These are phyloP conservation scores for Piper betle DNA, from an alignment of 164 flowering plant genomes.

Conservation along the genomic window DNA sequence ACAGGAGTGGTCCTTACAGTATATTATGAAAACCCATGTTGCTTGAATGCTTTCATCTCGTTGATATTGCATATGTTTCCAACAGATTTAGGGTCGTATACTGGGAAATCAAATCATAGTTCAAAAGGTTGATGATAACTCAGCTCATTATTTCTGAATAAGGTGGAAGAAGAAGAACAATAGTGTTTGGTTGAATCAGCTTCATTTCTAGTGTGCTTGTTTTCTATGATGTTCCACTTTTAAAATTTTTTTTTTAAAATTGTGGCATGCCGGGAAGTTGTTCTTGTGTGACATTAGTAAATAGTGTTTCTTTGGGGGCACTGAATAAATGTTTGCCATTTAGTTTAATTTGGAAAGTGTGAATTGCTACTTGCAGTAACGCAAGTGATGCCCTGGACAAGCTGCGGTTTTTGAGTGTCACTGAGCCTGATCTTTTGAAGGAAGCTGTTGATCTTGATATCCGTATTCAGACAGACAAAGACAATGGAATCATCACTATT, in stretches of 20 bases:
- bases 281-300: too few species aligned
- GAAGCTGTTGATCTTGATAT: slow-evolving; percentile 76
- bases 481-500: slow-evolving; percentile 69
- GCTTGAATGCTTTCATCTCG: too few species aligned
- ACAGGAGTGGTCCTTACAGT: too few species aligned
- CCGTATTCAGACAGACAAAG: slow-evolving; percentile 80
- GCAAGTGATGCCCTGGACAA: slow-evolving; percentile 99
- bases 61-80: too few species aligned
- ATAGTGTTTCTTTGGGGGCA: too few species aligned
- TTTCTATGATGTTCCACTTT: neutral
- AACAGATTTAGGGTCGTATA: too few species aligned
- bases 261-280: neutral
- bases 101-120: too few species aligned
- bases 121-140: too few species aligned
- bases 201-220: neutral
- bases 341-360: neutral
- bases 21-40: too few species aligned
- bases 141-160: too few species aligned
- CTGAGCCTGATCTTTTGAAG: slow-evolving; percentile 58
- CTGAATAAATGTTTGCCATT: too few species aligned
- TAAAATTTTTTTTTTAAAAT: neutral
- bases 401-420: slow-evolving; percentile 80
- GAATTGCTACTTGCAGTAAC: slow-evolving; percentile 38
- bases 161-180: too few species aligned
- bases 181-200: neutral